Evolutionary conservation across 805 yeast genomes (phyloP).

Genomic region (Candida pini): DNA sequence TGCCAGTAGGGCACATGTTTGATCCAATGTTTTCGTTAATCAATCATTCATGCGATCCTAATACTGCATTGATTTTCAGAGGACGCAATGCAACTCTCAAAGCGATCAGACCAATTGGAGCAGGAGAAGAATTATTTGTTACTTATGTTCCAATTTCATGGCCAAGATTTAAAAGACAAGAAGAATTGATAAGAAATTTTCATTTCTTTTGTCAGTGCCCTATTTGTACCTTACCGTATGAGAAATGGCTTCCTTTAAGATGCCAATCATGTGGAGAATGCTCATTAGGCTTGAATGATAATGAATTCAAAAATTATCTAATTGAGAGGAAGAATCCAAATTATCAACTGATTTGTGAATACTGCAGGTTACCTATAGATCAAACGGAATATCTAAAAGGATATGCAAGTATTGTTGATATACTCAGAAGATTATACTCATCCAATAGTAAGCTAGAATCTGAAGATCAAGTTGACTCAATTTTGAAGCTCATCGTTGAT

Average conservation of each 20-base stretch:
- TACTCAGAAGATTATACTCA: too few species aligned
- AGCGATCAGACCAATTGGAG: conserved; percentile 15
- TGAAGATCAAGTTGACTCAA: too few species aligned
- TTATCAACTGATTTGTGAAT: too few species aligned
- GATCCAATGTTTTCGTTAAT: conserved; percentile 33
- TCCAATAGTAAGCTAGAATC: too few species aligned
- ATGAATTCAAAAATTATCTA: too few species aligned
- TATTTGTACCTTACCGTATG: conserved; percentile 21
- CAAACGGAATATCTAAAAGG: too few species aligned
- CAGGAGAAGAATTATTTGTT: conserved; percentile 26
- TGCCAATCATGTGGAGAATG: conserved; percentile 23
- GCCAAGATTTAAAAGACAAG: conserved; percentile 27
- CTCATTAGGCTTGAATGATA: too few species aligned
- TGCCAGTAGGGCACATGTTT: conserved; percentile 30
- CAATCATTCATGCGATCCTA: conserved; percentile 38
- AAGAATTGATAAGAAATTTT: conserved; percentile 25
- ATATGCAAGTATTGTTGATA: too few species aligned
- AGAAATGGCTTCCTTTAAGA: conserved; percentile 23
- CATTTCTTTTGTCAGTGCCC: conserved; percentile 32
- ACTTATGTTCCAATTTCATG: conserved; percentile 25
- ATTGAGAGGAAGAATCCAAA: too few species aligned
- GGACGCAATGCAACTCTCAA: conserved; percentile 14
- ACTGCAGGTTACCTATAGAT: too few species aligned
- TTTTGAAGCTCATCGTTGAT: too few species aligned
- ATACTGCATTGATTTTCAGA: conserved; percentile 22